These are phyloP conservation scores for Ophiognomonia clavigignenti-juglandacearum DNA, from an alignment of 2,329 filamentous ascomycete genomes.

Conservation along the genomic window DNA sequence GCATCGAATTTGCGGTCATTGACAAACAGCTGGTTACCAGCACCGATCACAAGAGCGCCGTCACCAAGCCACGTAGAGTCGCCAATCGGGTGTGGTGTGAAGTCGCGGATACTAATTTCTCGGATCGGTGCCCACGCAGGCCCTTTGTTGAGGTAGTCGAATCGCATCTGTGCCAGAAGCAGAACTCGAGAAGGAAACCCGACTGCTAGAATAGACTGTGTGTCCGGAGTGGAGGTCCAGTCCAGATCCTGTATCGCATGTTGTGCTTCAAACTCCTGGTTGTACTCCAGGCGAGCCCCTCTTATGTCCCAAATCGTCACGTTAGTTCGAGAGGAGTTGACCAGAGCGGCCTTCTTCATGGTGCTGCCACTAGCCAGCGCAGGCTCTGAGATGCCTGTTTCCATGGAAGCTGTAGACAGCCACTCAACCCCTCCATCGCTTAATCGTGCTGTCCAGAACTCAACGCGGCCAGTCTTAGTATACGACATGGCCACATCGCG, in stretches of 20 bases:
- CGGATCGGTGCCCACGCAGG: constrained; percentile 86
- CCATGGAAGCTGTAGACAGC: constrained; percentile 75
- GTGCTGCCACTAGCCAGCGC: constrained; percentile 80
- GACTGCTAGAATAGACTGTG: constrained; percentile 85
- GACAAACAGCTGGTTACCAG: constrained; percentile 87
- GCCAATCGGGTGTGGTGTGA: constrained; percentile 85
- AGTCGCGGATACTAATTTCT: constrained; percentile 73
- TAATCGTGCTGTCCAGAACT: constrained; percentile 81
- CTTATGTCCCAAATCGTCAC: constrained; percentile 90
- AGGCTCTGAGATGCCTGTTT: constrained; percentile 69
- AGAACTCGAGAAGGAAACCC: constrained; percentile 84
- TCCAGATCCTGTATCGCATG: constrained; percentile 82
- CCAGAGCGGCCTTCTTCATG: constrained; percentile 79
- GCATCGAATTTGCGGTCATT: constrained; percentile 71
- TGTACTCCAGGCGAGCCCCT: constrained; percentile 75
- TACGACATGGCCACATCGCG: constrained; percentile 84
- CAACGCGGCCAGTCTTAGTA: constrained; percentile 66
- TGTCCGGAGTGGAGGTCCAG: constrained; percentile 89
- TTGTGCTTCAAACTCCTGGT: constrained; percentile 66
- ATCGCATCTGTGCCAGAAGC: constrained; percentile 80
- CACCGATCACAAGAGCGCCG: constrained; percentile 80
- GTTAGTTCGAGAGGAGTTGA: constrained; percentile 66
- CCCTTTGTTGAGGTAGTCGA: constrained; percentile 82
- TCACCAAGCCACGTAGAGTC: constrained; percentile 88
- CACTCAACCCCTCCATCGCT: constrained; percentile 67